Evolutionary conservation across 2,329 filamentous ascomycete genomes (phyloP).

Genomic region (Phialophora macrospora): DNA sequence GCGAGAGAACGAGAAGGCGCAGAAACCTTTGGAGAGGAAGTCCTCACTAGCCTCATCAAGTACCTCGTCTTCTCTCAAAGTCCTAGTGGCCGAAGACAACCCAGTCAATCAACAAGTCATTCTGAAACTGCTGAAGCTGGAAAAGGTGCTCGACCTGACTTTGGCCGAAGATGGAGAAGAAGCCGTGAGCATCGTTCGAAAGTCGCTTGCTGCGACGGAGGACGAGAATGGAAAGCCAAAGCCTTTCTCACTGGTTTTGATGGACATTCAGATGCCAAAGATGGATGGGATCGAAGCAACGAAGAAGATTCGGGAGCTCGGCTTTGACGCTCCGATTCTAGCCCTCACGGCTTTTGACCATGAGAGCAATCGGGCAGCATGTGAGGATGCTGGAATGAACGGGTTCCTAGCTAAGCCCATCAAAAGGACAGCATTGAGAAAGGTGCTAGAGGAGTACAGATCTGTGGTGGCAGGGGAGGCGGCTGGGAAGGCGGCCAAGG

Average conservation of each 20-base stretch:
- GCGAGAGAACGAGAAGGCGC: constrained; percentile 2
- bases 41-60: constrained; percentile 64
- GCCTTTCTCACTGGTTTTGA: constrained; percentile 85
- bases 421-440: constrained; percentile 78
- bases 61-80: constrained; percentile 66
- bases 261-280: constrained; percentile 69
- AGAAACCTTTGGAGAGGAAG: not conserved
- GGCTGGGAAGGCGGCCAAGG: not conserved
- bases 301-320: constrained; percentile 64
- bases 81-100: constrained; percentile 82
- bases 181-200: constrained; percentile 81
- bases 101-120: constrained; percentile 66
- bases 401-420: constrained; percentile 80
- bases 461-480: not conserved
- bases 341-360: constrained; percentile 88
- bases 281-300: constrained; percentile 57
- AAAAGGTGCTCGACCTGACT: constrained; percentile 70
- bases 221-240: constrained; percentile 54
- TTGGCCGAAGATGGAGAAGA: constrained; percentile 85
- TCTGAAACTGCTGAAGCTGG: constrained; percentile 62
- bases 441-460: constrained; percentile 70
- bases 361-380: constrained; percentile 82
- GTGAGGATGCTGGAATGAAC: constrained; percentile 87
- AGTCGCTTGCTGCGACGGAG: constrained; percentile 61
- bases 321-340: constrained; percentile 85